Percentiles rank a stretch among this genome's conserved stretches.
Evolutionary conservation across 805 yeast genomes (phyloP).

Genomic region (Wickerhamomyces rabaulensis): DNA sequence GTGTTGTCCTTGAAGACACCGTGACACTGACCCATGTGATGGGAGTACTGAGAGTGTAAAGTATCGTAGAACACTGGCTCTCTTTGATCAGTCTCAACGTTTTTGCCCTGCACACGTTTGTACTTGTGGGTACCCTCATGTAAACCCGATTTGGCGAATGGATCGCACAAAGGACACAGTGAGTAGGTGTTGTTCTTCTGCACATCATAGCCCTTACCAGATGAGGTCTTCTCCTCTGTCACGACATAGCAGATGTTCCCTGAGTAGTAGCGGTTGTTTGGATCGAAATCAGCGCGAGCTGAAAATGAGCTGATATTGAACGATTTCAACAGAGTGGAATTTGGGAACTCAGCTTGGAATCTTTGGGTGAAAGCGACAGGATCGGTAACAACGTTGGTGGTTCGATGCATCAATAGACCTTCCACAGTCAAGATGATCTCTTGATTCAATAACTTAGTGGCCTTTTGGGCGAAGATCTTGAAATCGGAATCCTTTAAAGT

Average conservation of each 20-base stretch:
- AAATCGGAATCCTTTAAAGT: not conserved
- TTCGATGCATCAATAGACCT: not conserved
- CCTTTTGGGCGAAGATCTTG: not conserved
- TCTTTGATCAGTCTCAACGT: constrained; percentile 2
- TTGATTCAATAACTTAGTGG: not conserved
- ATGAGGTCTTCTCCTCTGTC: constrained; percentile 7
- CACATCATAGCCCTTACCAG: constrained; percentile 1
- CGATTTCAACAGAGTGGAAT: constrained; percentile 1
- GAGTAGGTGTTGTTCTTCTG: constrained; percentile 11
- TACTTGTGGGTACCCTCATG: not conserved
- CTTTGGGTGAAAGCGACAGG: not conserved
- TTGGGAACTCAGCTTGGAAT: not conserved
- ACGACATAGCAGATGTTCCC: constrained; percentile 9
- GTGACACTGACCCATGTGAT: constrained; percentile 13
- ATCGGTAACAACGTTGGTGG: not conserved
- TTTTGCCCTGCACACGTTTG: constrained; percentile 2
- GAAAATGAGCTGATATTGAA: constrained; percentile 1
- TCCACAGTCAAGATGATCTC: not conserved
- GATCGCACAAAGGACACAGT: constrained; percentile 14
- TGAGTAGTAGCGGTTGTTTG: constrained; percentile 2
- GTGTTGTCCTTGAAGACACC: constrained; percentile 6
- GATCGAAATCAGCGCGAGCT: constrained; percentile 9
- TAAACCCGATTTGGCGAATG: not conserved
- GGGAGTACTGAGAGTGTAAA: constrained; percentile 9
- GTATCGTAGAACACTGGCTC: constrained; percentile 11